Conservation (phyloP, 176 grass and related monocot genomes). For the Melocanna baccifera region DNA sequence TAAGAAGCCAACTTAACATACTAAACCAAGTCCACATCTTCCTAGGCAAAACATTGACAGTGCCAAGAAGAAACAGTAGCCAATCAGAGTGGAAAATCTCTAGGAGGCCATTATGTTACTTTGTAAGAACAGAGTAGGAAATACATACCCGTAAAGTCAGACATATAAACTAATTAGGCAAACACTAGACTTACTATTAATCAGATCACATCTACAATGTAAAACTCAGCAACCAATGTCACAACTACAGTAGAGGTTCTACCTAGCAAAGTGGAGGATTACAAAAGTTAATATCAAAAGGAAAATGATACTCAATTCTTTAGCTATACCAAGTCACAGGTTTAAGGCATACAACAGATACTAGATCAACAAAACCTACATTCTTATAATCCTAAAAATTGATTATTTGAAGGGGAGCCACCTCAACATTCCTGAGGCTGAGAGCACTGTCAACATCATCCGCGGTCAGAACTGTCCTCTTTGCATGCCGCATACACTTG, state of each 20-base stretch:
- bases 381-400: not conserved
- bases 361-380: not conserved
- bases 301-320: not conserved
- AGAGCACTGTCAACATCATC: constrained; percentile 93
- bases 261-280: not conserved
- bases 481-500: constrained; percentile 95
- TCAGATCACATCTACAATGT: not conserved
- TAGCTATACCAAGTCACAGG: not conserved
- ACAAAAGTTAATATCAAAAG: not conserved
- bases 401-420: constrained; percentile 6
- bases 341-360: not conserved
- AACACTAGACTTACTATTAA: not conserved
- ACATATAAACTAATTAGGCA: not conserved
- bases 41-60: not conserved
- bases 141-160: not conserved
- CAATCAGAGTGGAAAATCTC: not conserved
- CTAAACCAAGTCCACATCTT: not conserved
- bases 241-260: not conserved
- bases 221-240: not conserved
- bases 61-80: not conserved
- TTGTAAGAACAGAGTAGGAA: not conserved
- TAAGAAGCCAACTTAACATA: not conserved
- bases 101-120: not conserved
- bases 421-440: constrained; percentile 92
- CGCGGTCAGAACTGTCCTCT: constrained; percentile 64